phyloP scores from a whole-genome alignment of 331 rosid species.

The Prunus yedoensis region DNA sequence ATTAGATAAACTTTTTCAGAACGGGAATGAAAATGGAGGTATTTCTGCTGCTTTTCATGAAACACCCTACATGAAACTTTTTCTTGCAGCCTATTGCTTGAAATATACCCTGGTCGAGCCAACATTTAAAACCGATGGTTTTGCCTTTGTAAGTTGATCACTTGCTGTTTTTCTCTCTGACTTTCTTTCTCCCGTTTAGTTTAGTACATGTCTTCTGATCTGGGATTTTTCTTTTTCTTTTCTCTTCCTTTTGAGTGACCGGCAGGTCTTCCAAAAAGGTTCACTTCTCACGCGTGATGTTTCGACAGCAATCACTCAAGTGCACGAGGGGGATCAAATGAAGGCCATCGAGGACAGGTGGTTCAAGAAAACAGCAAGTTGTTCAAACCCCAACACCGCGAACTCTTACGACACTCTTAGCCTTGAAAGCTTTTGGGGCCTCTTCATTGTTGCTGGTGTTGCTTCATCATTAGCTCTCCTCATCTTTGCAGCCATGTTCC shows the following conservation, averaged over 20 bases:
- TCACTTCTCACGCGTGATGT: slow-evolving; percentile 25
- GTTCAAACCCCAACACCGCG: neutral
- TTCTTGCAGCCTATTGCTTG: slow-evolving; percentile 16
- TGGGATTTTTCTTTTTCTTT: neutral
- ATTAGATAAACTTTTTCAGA: neutral
- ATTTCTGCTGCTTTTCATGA: slow-evolving; percentile 31
- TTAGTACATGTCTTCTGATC: neutral
- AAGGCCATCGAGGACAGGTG: slow-evolving; percentile 25
- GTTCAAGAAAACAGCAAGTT: slow-evolving; percentile 18
- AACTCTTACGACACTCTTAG: slow-evolving; percentile 14
- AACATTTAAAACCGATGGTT: slow-evolving; percentile 15
- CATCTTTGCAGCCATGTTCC: slow-evolving; percentile 4
- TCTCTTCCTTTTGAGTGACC: neutral
- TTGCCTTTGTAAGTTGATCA: slow-evolving; percentile 23
- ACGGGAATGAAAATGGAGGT: slow-evolving; percentile 2
- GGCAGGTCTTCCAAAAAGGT: slow-evolving; percentile 25
- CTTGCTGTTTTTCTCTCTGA: neutral
- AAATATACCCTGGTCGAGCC: slow-evolving; percentile 26
- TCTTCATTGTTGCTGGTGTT: slow-evolving; percentile 27
- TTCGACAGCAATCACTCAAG: slow-evolving; percentile 24
- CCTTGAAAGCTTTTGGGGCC: slow-evolving; percentile 33
- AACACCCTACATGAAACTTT: slow-evolving; percentile 8
- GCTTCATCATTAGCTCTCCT: slow-evolving; percentile 21
- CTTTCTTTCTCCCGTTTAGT: neutral
- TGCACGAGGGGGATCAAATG: slow-evolving; percentile 24